Evolutionary conservation across 1,284 basidiomycete genomes (phyloP).

Genomic region (Cutaneotrichosporon sp.): DNA sequence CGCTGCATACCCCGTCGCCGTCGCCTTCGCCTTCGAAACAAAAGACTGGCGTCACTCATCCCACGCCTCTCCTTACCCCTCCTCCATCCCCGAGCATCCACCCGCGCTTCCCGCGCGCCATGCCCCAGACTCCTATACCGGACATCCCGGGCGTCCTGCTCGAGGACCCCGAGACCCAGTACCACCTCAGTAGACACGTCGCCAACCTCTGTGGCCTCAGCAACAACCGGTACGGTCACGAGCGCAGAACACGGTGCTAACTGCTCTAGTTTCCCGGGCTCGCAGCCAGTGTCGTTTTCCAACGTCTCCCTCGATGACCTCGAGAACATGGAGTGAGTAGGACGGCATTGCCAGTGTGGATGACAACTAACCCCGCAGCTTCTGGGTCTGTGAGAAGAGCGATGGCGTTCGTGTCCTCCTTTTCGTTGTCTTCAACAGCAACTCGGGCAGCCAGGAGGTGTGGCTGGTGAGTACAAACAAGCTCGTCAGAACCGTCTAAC

Average conservation of each 20-base stretch:
- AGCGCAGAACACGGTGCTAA: not conserved
- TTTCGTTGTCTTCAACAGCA: slow-evolving; percentile 60
- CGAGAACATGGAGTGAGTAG: slow-evolving; percentile 73
- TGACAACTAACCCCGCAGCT: slow-evolving; percentile 53
- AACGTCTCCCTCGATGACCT: slow-evolving; percentile 64
- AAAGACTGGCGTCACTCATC: no score
- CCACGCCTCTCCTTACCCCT: no score
- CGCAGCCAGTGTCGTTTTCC: slow-evolving; percentile 86
- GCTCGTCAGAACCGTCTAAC: not conserved
- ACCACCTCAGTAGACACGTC: slow-evolving; percentile 60
- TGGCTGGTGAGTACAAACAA: slow-evolving; percentile 60
- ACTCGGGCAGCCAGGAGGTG: slow-evolving; percentile 60
- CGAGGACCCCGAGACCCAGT: slow-evolving; percentile 53
- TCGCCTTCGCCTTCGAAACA: no score
- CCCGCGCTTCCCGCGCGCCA: not conserved
- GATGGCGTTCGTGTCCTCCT: slow-evolving; percentile 91
- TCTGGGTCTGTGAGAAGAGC: slow-evolving; percentile 99
- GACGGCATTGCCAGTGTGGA: no score
- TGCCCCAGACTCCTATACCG: slow-evolving; percentile 26
- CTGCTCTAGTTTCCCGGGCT: slow-evolving; percentile 72
- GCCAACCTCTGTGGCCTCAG: slow-evolving; percentile 62
- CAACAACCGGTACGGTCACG: slow-evolving; percentile 52
- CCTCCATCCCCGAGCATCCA: no score
- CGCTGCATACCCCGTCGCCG: no score
- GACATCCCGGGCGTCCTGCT: slow-evolving; percentile 42